Evolutionary conservation across 495 filamentous ascomycete species (phyloP).

Genomic region (Tuber magnatum): DNA sequence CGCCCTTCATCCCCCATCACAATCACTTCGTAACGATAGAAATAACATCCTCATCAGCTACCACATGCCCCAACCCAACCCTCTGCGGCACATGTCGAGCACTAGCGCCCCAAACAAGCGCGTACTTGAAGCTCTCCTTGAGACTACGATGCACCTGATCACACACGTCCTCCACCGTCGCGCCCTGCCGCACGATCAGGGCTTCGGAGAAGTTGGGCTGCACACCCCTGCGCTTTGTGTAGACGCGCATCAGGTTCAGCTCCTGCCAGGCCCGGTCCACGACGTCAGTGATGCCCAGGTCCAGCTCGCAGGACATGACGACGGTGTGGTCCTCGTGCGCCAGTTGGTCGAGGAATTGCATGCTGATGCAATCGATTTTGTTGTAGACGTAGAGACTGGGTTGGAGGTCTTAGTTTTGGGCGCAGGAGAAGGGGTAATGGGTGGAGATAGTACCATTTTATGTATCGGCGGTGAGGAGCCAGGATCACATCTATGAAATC

Average conservation of each 20-base stretch:
- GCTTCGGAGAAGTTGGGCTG: conserved; percentile 91
- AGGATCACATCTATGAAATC: conserved; percentile 99
- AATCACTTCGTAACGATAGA: conserved; percentile 77
- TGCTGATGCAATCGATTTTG: conserved; percentile 94
- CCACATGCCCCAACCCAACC: conserved; percentile 77
- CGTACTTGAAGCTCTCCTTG: conserved; percentile 99
- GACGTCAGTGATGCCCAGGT: conserved; percentile 93
- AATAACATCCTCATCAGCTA: conserved; percentile 94
- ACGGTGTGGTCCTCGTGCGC: conserved; percentile 88
- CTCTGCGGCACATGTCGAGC: conserved; percentile 91
- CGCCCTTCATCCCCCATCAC: background rate
- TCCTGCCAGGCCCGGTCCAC: conserved; percentile 95
- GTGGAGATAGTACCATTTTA: conserved; percentile 49
- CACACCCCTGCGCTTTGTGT: conserved; percentile 92
- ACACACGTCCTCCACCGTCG: conserved; percentile 93
- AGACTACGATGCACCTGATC: conserved; percentile 88
- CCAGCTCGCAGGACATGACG: conserved; percentile 97
- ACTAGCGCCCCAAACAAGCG: conserved; percentile 94
- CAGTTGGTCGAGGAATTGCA: conserved; percentile 86
- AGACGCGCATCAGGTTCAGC: conserved; percentile 79
- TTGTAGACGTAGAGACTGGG: conserved; percentile 96
- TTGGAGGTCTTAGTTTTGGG: conserved; percentile 10
- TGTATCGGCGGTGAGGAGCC: conserved; percentile 97
- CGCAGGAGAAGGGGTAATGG: too few relatives aligned
- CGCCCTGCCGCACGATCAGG: conserved; percentile 79